phyloP scores from a whole-genome alignment of 78 protist species.

The Monocercomonoides exilis region DNA sequence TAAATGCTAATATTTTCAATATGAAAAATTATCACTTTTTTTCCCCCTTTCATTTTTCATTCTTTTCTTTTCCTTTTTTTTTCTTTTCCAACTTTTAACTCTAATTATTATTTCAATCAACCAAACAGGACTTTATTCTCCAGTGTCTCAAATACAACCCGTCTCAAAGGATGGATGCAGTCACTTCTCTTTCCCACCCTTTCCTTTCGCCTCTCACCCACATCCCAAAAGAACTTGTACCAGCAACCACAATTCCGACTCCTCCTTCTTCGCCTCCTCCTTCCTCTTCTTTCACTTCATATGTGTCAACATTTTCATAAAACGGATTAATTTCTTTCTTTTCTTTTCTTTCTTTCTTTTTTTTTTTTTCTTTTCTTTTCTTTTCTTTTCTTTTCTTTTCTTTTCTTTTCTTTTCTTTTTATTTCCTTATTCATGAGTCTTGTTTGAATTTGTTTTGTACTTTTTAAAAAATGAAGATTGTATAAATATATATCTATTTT shows the following conservation, averaged over 20 bases:
- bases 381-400: constrained; percentile 1
- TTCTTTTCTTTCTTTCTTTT: no score
- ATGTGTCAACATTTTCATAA: not conserved
- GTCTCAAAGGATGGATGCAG: constrained; percentile 43
- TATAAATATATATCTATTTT: not conserved
- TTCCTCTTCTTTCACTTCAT: not conserved
- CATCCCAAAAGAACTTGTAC: no score
- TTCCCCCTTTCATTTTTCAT: not conserved
- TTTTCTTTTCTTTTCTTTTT: no score
- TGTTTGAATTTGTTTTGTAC: not conserved
- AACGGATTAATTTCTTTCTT: no score
- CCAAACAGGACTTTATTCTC: constrained; percentile 26
- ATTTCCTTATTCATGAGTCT: not conserved
- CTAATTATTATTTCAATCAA: not conserved
- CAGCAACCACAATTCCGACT: not conserved
- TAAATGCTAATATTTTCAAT: not conserved
- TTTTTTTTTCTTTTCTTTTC: not conserved
- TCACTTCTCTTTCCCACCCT: constrained; percentile 12
- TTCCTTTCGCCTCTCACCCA: constrained; percentile 31
- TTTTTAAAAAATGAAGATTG: not conserved
- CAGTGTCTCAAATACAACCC: constrained; percentile 35
- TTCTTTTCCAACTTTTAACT: no score
- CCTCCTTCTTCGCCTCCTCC: no score
- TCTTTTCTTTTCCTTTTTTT: not conserved
- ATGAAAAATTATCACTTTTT: not conserved